Evolutionary conservation across 257 asterid species (phyloP).

Genomic region (Lantana camara): DNA sequence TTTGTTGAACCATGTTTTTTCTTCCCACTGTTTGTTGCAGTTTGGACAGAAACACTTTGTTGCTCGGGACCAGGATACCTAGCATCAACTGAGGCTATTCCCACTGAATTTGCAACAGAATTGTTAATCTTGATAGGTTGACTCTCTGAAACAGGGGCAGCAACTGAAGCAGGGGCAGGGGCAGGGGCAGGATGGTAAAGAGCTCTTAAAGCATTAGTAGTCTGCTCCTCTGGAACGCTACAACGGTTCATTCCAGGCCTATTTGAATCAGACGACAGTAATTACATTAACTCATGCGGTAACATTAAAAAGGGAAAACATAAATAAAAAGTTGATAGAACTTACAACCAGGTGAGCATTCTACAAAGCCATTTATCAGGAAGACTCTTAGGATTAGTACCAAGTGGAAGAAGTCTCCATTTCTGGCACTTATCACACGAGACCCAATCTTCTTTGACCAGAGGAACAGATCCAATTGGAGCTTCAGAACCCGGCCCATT

Average conservation of each 20-base stretch:
- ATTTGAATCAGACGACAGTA: constrained; percentile 32
- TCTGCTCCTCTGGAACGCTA: constrained; percentile 74
- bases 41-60: constrained; percentile 45
- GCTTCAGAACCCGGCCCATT: constrained; percentile 55
- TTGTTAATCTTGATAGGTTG: constrained; percentile 44
- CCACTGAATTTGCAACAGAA: constrained; percentile 42
- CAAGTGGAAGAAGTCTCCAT: constrained; percentile 98
- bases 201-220: constrained; percentile 80
- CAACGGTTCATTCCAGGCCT: constrained; percentile 98
- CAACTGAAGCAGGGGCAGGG: constrained; percentile 50
- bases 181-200: constrained; percentile 68
- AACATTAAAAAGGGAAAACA: no score
- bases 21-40: constrained; percentile 49
- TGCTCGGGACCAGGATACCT: constrained; percentile 45
- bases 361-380: constrained; percentile 92
- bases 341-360: constrained; percentile 99
- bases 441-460: constrained; percentile 90
- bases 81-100: constrained; percentile 49
- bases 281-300: constrained; percentile 16
- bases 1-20: constrained; percentile 58
- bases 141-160: constrained; percentile 46
- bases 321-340: constrained; percentile 26
- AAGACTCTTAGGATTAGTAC: constrained; percentile 77
- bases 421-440: constrained; percentile 75
- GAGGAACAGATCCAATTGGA: constrained; percentile 57